Evolutionary conservation across 768 basidiomycete genomes (phyloP), one percentile per base, ranked within the genome.

Genomic region (Termitomyces sp.): DNA sequence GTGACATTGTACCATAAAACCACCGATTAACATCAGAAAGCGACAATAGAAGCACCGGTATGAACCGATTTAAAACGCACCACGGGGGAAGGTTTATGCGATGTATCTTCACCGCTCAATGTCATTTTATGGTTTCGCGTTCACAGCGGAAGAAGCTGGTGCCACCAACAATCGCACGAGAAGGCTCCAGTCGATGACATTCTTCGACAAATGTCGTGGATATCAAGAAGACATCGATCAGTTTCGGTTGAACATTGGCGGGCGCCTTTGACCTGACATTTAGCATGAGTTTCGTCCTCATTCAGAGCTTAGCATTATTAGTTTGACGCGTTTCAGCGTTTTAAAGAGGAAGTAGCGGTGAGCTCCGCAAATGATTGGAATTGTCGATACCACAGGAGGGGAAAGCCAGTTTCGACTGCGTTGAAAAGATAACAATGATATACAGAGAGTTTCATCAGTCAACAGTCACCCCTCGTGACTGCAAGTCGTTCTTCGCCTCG

Each of bases 381-480:
- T 29, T 31, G 41, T 13, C 27, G 14, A 52, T 37, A 48, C 29
- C 16, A 42, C n/a, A 29, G 18, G 8, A 22, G 5, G 7, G 24
- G 22, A 10, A 26, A 27, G 3, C 31, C 20, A 9, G 26, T 53
- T 39, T 27, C 41, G 51, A 10, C 9, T 22, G 26, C 37, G 14
- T 34, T 41, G 8, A n/a, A 34, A 39, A 54, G 46, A 29, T 32
- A 51, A 16, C 32, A 24, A 41, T 29, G 29, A 37, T 31, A 53
- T 48, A 46, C 57, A 51, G 32, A 37, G 5, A 6, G 12, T 41
- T 31, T n/a, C 42, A 49, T 67, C 68, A 81, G 65, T 88, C 87
- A 54, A 88, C 84, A 26, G 75, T 77, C 31, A 88, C 84, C 9
- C 84, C 86, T 59, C 74, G 78, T 55, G 74, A 68, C 65, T 86